Conservation (phyloP, 768 basidiomycete species). For the Leucosporidium yakuticum region DNA sequence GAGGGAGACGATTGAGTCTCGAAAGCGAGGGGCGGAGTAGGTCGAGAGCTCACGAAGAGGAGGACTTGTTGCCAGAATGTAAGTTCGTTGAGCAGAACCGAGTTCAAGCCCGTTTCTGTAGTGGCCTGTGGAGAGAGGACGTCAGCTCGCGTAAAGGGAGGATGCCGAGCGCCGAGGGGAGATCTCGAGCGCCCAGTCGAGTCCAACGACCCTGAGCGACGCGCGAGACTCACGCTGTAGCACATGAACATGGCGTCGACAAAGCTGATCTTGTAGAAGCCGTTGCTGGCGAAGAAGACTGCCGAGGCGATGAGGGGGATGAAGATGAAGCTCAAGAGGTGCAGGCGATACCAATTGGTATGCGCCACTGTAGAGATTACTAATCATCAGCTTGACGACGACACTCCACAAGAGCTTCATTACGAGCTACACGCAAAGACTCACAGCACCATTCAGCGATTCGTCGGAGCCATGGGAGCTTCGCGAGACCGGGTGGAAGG, state of each 20-base stretch:
- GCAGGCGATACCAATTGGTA: constrained; percentile 58
- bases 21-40: constrained; percentile 46
- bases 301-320: constrained; percentile 71
- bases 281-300: constrained; percentile 80
- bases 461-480: too few relatives aligned
- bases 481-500: too few relatives aligned
- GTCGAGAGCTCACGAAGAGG: constrained; percentile 59
- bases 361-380: too few relatives aligned
- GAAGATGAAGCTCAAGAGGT: constrained; percentile 48
- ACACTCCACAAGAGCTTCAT: too few relatives aligned
- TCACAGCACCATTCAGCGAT: too few relatives aligned
- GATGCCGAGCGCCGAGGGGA: too few relatives aligned
- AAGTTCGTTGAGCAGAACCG: constrained; percentile 37
- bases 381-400: too few relatives aligned
- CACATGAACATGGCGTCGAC: constrained; percentile 72
- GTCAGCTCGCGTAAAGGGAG: constrained; percentile 41
- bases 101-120: constrained; percentile 41
- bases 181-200: too few relatives aligned
- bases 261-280: constrained; percentile 58
- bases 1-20: background rate
- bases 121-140: background rate
- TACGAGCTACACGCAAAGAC: too few relatives aligned
- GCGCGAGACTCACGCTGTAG: constrained; percentile 50
- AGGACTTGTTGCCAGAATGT: constrained; percentile 43
- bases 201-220: constrained; percentile 40